phyloP scores from a whole-genome alignment of 352 stramenopile species.

The Phytophthora agathidicida region DNA sequence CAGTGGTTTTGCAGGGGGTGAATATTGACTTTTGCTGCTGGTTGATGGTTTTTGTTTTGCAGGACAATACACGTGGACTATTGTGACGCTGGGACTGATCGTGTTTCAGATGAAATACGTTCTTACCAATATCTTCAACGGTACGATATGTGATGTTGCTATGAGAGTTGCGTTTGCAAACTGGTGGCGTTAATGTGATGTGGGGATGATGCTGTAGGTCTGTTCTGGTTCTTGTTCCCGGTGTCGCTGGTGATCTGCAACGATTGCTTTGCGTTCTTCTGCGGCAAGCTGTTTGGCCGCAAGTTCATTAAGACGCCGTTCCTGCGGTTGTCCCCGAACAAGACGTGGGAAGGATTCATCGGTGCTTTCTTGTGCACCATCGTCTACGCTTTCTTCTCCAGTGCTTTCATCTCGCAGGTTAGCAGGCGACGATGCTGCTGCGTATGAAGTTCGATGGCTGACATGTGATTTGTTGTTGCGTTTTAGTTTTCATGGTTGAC shows the following conservation, averaged over 20 bases:
- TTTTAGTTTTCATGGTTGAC: conserved; percentile 93
- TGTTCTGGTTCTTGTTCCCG: conserved; percentile 96
- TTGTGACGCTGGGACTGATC: conserved; percentile 94
- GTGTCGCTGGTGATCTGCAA: conserved; percentile 95
- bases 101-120: conserved; percentile 98
- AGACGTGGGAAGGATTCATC: conserved; percentile 99
- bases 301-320: conserved; percentile 94
- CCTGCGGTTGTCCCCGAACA: conserved; percentile 96
- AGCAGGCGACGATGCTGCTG: neutral
- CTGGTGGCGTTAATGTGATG: conserved; percentile 5
- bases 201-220: conserved; percentile 41
- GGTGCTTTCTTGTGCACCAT: conserved; percentile 97
- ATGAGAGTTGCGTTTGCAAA: neutral
- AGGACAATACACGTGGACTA: conserved; percentile 96
- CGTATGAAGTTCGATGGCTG: conserved; percentile 1
- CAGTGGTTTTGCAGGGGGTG: neutral
- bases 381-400: conserved; percentile 93
- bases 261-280: conserved; percentile 96
- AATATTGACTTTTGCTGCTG: no score
- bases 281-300: conserved; percentile 81
- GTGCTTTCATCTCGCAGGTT: conserved; percentile 88
- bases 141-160: conserved; percentile 26
- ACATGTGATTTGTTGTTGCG: conserved; percentile 1
- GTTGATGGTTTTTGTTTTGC: conserved; percentile 7
- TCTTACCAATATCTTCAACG: conserved; percentile 96